phyloP scores from a whole-genome alignment of 2,329 filamentous ascomycete genomes.

The Dendryphion nanum region DNA sequence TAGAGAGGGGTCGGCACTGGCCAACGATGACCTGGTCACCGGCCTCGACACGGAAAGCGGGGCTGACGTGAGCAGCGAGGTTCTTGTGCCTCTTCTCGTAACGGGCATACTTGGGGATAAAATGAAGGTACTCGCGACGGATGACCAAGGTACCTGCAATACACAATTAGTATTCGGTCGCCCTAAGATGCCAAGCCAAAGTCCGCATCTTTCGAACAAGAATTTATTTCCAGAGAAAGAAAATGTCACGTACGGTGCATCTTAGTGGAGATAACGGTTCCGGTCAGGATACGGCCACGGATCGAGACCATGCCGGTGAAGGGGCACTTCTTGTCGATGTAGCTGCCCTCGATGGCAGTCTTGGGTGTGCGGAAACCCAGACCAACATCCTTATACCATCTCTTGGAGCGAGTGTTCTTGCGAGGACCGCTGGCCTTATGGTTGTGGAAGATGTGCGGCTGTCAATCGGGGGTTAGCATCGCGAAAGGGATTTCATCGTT shows the following conservation, averaged over 20 bases:
- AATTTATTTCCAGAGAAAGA: background rate
- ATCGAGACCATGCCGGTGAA: conserved; percentile 99
- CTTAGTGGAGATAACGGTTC: conserved; percentile 99
- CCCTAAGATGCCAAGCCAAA: conserved; percentile 12
- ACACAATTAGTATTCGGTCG: background rate
- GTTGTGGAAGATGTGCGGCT: conserved; percentile 99
- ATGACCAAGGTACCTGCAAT: conserved; percentile 75
- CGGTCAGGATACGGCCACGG: conserved; percentile 99
- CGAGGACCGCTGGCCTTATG: conserved; percentile 75
- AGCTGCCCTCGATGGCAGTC: conserved; percentile 96
- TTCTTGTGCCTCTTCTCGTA: conserved; percentile 99
- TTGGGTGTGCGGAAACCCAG: conserved; percentile 98
- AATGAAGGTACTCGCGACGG: conserved; percentile 99
- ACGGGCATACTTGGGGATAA: conserved; percentile 98
- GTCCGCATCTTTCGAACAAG: background rate
- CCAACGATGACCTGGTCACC: conserved; percentile 99
- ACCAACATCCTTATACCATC: conserved; percentile 99
- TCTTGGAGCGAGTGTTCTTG: conserved; percentile 55
- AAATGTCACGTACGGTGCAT: conserved; percentile 74
- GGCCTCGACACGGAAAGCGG: conserved; percentile 99
- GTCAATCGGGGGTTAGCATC: conserved; percentile 43
- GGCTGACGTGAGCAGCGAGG: conserved; percentile 96
- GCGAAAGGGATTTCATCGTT: conserved; percentile 11
- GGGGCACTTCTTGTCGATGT: conserved; percentile 99
- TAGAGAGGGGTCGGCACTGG: conserved; percentile 98